Conservation (phyloP, 2,329 filamentous ascomycete genomes). For the Orbilia ellipsospora region DNA sequence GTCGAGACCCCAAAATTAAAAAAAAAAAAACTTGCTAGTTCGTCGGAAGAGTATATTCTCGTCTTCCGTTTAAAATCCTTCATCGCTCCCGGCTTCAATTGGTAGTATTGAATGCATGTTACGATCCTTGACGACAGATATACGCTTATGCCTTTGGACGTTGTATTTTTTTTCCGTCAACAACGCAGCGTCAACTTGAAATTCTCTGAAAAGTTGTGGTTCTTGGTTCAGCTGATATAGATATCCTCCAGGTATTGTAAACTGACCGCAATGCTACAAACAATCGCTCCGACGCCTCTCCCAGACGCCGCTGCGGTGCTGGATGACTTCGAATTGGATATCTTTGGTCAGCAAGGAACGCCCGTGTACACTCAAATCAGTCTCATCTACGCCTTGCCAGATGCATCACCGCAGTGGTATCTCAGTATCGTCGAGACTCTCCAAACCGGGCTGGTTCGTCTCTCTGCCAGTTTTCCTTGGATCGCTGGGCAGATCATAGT, state of each 20-base stretch:
- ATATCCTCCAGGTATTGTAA: too few species aligned
- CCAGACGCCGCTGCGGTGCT: slow-evolving; percentile 10
- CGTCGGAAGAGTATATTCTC: too few species aligned
- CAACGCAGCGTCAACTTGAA: slow-evolving; percentile 11
- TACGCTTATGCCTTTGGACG: neutral
- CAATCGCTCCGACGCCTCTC: slow-evolving; percentile 25
- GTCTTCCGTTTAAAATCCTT: too few species aligned
- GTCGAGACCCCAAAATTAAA: neutral
- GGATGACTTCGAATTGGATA: slow-evolving; percentile 48
- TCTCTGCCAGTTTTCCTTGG: slow-evolving; percentile 65
- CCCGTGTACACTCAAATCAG: slow-evolving; percentile 46
- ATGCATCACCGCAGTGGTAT: slow-evolving; percentile 36
- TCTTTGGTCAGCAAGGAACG: slow-evolving; percentile 44
- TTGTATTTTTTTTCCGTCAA: slow-evolving; percentile 26
- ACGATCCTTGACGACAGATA: neutral
- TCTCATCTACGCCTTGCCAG: slow-evolving; percentile 30
- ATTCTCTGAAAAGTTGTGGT: neutral
- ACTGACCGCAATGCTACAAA: slow-evolving; percentile 23
- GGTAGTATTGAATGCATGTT: too few species aligned
- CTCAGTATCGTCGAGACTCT: slow-evolving; percentile 56
- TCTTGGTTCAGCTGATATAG: too few species aligned
- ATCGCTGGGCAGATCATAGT: slow-evolving; percentile 65
- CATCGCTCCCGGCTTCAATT: too few species aligned
- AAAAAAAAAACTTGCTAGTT: neutral
- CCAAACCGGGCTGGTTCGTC: slow-evolving; percentile 62